These are phyloP conservation scores for Camellia lanceoleosa DNA, from an alignment of 148 eudicot genomes.

Conservation along the genomic window DNA sequence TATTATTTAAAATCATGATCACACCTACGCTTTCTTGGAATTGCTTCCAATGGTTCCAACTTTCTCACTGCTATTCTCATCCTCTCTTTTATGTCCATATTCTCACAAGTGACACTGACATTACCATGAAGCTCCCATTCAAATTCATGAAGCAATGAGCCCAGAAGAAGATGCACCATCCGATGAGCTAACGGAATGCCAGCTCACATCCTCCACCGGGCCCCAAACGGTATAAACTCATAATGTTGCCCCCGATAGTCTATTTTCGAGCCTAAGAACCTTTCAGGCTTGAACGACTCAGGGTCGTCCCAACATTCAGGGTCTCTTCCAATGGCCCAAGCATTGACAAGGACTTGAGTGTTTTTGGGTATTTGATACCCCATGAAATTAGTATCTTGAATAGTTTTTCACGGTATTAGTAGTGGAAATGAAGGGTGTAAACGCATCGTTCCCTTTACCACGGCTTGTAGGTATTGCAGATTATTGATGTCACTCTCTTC, in stretches of 20 bases:
- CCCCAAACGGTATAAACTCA: constrained; percentile 27
- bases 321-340: constrained; percentile 23
- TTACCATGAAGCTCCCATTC: constrained; percentile 13
- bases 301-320: constrained; percentile 16
- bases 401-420: constrained; percentile 8
- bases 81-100: constrained; percentile 22
- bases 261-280: constrained; percentile 16
- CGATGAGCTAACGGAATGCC: constrained; percentile 23
- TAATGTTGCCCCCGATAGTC: constrained; percentile 25
- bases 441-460: constrained; percentile 18
- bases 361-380: constrained; percentile 21
- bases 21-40: background rate
- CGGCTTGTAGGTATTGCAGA: constrained; percentile 12
- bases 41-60: background rate
- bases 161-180: constrained; percentile 19
- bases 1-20: too few species aligned
- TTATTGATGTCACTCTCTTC: constrained; percentile 18
- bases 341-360: constrained; percentile 18
- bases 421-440: constrained; percentile 20
- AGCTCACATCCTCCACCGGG: constrained; percentile 24
- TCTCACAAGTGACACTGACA: background rate
- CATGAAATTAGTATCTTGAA: constrained; percentile 14
- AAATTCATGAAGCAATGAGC: constrained; percentile 25
- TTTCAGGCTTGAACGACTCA: constrained; percentile 15
- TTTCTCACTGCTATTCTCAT: constrained; percentile 14